Evolutionary conservation across 257 asterid genomes (phyloP).

Genomic region (Craterostigma plantagineum): DNA sequence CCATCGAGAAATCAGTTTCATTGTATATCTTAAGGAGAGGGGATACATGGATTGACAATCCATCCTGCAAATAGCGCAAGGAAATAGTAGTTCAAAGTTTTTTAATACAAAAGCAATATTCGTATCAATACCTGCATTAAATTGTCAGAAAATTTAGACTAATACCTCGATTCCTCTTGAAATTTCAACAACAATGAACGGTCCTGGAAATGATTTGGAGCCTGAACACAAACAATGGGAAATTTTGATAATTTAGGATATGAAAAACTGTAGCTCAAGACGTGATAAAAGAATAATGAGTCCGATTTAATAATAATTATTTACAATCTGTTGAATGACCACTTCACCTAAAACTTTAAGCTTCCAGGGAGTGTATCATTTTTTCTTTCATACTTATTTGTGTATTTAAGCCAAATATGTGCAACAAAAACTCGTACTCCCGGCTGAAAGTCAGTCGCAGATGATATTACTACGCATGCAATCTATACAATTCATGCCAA

Average conservation of each 20-base stretch:
- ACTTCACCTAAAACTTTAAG: no score
- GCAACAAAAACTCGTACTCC: background rate
- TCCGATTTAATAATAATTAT: no score
- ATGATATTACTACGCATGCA: background rate
- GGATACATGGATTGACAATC: conserved; percentile 53
- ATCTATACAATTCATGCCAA: conserved; percentile 8
- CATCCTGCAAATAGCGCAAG: conserved; percentile 35
- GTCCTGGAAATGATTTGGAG: conserved; percentile 81
- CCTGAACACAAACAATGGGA: conserved; percentile 33
- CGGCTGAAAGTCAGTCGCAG: background rate
- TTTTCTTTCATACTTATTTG: no score
- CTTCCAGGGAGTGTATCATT: no score
- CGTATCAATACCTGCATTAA: background rate
- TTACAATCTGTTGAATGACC: no score
- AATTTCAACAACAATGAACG: conserved; percentile 65
- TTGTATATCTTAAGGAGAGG: conserved; percentile 73
- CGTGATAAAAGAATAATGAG: no score
- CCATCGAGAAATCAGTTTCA: conserved; percentile 78
- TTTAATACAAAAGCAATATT: background rate
- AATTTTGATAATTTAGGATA: no score
- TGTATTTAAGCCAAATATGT: no score
- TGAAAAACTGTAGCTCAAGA: no score
- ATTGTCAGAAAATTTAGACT: background rate
- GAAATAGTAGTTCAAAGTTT: conserved; percentile 8
- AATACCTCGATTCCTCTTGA: conserved; percentile 60